Conservation (phyloP, 106 monocot genomes). For the Narthecium ossifragum region DNA sequence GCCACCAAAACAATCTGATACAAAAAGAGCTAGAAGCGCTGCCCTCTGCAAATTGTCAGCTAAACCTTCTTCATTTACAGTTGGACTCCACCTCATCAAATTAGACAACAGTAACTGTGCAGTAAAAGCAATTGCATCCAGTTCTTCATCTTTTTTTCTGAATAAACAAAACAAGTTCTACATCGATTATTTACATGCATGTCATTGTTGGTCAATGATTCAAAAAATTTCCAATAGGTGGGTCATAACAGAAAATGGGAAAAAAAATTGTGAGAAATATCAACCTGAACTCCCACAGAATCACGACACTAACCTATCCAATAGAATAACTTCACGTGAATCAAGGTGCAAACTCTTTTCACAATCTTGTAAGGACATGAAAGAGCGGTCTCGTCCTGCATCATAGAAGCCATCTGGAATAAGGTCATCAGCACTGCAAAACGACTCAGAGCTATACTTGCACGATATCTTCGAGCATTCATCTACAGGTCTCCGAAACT, state of each 20-base stretch:
- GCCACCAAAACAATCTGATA: conserved; percentile 96
- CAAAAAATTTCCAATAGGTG: too few relatives aligned
- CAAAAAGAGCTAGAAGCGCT: conserved; percentile 89
- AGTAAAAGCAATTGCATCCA: conserved; percentile 76
- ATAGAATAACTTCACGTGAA: conserved; percentile 92
- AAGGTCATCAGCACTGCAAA: conserved; percentile 71
- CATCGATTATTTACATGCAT: conserved; percentile 4
- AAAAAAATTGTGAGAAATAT: too few relatives aligned
- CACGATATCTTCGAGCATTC: conserved; percentile 45
- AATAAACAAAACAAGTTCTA: conserved; percentile 19
- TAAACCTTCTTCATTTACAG: conserved; percentile 17
- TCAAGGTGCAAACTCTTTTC: conserved; percentile 40
- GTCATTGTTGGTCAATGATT: too few relatives aligned
- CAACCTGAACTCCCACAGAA: too few relatives aligned
- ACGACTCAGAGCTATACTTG: conserved; percentile 76
- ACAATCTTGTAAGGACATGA: conserved; percentile 64
- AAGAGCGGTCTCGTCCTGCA: conserved; percentile 85
- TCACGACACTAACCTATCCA: conserved; percentile 81
- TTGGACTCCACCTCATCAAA: conserved; percentile 29
- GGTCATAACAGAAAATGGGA: too few relatives aligned
- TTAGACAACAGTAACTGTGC: conserved; percentile 67
- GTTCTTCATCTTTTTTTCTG: conserved; percentile 83
- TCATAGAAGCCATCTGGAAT: conserved; percentile 99
- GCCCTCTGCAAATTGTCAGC: conserved; percentile 60
- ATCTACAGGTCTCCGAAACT: conserved; percentile 54